A percentile compares a stretch with the other conserved stretches of the same genome.
Conservation (phyloP, 257 asterid species). For the Gardenia jasminoides region DNA sequence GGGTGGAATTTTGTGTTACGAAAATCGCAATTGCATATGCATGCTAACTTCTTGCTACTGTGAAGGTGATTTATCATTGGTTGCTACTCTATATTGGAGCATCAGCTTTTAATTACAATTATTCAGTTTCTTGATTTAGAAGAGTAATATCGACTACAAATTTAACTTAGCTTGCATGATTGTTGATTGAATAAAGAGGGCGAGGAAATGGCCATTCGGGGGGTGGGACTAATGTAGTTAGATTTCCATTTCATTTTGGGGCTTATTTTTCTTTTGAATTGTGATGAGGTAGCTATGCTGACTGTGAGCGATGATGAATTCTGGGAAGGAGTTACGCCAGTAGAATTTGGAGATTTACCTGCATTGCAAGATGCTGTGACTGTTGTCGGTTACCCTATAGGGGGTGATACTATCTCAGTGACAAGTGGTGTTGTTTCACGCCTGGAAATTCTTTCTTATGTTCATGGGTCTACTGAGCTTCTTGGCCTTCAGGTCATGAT, state of each 20-base stretch:
- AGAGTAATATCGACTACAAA: not conserved
- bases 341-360: constrained; percentile 85
- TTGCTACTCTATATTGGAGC: too few relatives aligned
- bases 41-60: not conserved
- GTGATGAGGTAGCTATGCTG: constrained; percentile 70
- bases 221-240: too few relatives aligned
- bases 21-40: not conserved
- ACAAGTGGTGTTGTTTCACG: constrained; percentile 98
- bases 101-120: not conserved
- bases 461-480: constrained; percentile 95
- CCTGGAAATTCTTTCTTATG: constrained; percentile 85
- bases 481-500: constrained; percentile 75
- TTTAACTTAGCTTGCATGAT: not conserved
- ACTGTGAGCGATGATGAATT: constrained; percentile 86
- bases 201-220: too few relatives aligned
- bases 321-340: constrained; percentile 92
- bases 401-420: constrained; percentile 94
- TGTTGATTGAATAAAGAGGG: not conserved
- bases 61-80: not conserved
- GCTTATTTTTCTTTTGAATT: constrained; percentile 27
- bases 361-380: constrained; percentile 95
- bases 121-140: not conserved
- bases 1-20: too few relatives aligned
- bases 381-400: constrained; percentile 94
- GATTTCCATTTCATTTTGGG: not conserved